Evolutionary conservation across 2,329 filamentous ascomycete genomes (phyloP).

Genomic region (Penicillium sp.): DNA sequence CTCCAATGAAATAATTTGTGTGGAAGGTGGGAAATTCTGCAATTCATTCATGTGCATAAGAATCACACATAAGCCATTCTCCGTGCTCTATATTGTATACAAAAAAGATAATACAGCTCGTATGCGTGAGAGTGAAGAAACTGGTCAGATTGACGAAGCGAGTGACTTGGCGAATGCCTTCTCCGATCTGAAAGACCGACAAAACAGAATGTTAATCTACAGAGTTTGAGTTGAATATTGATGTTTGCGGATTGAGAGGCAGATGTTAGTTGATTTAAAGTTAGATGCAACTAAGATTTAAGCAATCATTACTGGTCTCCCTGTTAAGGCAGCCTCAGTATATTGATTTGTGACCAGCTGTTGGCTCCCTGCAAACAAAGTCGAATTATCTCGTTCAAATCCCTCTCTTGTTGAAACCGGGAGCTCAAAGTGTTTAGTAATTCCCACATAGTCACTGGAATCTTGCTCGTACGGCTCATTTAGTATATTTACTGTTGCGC

Average conservation of each 20-base stretch:
- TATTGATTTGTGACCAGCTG: not conserved
- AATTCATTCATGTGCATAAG: constrained; percentile 13
- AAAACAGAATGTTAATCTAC: constrained; percentile 6
- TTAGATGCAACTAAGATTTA: not conserved
- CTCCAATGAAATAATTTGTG: constrained; percentile 5
- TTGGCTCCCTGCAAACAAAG: not conserved
- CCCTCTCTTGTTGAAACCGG: constrained; percentile 14
- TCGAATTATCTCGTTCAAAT: not conserved
- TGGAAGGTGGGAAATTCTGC: constrained; percentile 1
- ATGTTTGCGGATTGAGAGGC: not conserved
- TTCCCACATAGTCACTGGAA: constrained; percentile 7
- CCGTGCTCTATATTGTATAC: constrained; percentile 5
- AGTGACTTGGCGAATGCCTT: constrained; percentile 14
- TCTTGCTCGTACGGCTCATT: constrained; percentile 15
- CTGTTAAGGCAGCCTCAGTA: not conserved
- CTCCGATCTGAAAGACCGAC: constrained; percentile 11
- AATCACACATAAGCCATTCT: constrained; percentile 13
- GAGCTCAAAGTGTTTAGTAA: constrained; percentile 27
- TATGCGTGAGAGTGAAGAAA: not conserved
- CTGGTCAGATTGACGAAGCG: constrained; percentile 2
- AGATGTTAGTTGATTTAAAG: not conserved
- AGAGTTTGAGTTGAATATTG: not conserved
- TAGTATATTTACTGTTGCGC: constrained; percentile 26
- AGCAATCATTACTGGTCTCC: constrained; percentile 8
- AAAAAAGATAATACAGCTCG: constrained; percentile 2